Percentiles rank a stretch among this genome's conserved stretches.
Conservation (phyloP, 306 rosid genomes). For the Rosa persica region DNA sequence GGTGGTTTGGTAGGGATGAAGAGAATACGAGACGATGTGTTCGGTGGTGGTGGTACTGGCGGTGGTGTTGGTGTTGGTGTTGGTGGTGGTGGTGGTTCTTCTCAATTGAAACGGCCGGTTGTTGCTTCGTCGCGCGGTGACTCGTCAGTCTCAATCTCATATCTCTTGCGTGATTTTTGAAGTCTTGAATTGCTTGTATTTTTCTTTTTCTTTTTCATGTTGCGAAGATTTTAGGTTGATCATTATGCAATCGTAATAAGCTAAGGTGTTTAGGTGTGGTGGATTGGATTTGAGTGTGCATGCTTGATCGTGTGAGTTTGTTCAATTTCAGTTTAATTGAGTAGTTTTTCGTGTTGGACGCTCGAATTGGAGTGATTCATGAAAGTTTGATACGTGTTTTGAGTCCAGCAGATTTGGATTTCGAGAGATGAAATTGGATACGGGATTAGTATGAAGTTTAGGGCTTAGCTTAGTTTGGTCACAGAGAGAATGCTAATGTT, state of each 20-base stretch:
- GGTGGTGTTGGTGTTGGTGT: slow-evolving; percentile 3
- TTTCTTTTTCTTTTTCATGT: neutral
- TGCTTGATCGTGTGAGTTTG: slow-evolving; percentile 4
- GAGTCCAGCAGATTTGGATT: slow-evolving; percentile 5
- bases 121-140: slow-evolving; percentile 60
- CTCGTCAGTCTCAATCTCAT: slow-evolving; percentile 47
- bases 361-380: slow-evolving; percentile 17
- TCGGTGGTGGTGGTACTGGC: slow-evolving; percentile 23
- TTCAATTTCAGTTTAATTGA: slow-evolving; percentile 30
- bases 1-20: slow-evolving; percentile 47
- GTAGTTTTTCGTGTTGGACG: slow-evolving; percentile 5
- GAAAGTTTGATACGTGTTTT: neutral
- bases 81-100: neutral
- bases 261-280: neutral
- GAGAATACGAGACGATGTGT: slow-evolving; percentile 63
- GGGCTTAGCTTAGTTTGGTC: neutral
- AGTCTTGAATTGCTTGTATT: slow-evolving; percentile 21
- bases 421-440: neutral
- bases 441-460: neutral
- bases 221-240: neutral
- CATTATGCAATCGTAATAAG: slow-evolving; percentile 18
- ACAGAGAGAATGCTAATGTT: neutral
- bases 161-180: too few relatives aligned
- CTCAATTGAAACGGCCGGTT: slow-evolving; percentile 71
- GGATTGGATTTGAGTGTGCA: slow-evolving; percentile 25